These are phyloP conservation scores for Apiospora koreana DNA, from an alignment of 2,329 filamentous ascomycete species.

Conservation along the genomic window DNA sequence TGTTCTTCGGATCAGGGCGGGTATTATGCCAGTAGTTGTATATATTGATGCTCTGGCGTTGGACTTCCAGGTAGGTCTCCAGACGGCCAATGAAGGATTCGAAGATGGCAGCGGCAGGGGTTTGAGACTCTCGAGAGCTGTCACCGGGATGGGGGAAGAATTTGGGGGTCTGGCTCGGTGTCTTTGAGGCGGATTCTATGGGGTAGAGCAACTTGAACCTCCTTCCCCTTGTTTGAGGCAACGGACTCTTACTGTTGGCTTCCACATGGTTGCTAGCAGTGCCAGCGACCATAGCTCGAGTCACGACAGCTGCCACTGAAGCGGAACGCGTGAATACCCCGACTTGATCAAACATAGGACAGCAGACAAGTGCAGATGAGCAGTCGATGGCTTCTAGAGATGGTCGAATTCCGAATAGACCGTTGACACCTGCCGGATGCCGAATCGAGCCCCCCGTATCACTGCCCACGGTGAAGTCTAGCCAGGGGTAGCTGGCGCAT, in stretches of 20 bases:
- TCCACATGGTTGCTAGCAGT: no score
- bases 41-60: slow-evolving; percentile 18
- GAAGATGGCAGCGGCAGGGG: slow-evolving; percentile 12
- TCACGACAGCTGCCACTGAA: slow-evolving; percentile 11
- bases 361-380: slow-evolving; percentile 15
- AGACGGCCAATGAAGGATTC: slow-evolving; percentile 18
- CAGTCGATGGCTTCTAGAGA: slow-evolving; percentile 11
- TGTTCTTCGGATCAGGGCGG: slow-evolving; percentile 9
- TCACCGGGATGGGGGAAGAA: slow-evolving; percentile 16
- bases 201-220: slow-evolving; percentile 20
- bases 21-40: slow-evolving; percentile 19
- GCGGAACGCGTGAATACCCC: slow-evolving; percentile 22
- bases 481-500: slow-evolving; percentile 20
- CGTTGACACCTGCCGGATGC: slow-evolving; percentile 21
- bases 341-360: slow-evolving; percentile 15
- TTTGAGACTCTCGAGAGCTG: not conserved
- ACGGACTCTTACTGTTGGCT: no score
- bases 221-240: not conserved
- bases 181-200: slow-evolving; percentile 12
- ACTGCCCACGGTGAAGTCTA: slow-evolving; percentile 24
- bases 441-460: slow-evolving; percentile 24
- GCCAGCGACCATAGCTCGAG: slow-evolving; percentile 12
- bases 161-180: slow-evolving; percentile 13
- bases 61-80: slow-evolving; percentile 14
- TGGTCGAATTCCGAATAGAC: slow-evolving; percentile 21